These are phyloP conservation scores for Alternaria sp. DNA, from an alignment of 2,329 filamentous ascomycete genomes.

Conservation along the genomic window DNA sequence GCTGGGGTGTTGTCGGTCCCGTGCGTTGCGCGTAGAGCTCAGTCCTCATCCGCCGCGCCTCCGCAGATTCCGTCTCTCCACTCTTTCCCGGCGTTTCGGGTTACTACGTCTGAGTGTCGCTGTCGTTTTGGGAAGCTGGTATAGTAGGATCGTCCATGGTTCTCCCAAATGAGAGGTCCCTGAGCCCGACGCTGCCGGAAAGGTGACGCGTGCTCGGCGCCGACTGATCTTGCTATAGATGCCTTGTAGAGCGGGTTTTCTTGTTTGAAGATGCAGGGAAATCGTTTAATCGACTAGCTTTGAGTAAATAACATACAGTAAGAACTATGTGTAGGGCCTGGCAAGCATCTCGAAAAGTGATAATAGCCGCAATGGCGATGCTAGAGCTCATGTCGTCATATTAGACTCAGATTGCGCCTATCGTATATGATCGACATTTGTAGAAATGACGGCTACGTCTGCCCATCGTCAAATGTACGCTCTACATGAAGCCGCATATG, in stretches of 20 bases:
- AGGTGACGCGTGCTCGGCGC: neutral
- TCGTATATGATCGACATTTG: too few species aligned
- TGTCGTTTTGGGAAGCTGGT: neutral
- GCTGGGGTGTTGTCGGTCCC: neutral
- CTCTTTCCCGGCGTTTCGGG: constrained; percentile 2
- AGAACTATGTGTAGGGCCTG: too few species aligned
- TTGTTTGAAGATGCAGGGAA: too few species aligned
- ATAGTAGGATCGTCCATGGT: neutral
- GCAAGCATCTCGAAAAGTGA: too few species aligned
- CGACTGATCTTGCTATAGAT: neutral
- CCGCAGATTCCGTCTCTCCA: constrained; percentile 8
- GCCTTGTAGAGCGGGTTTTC: neutral
- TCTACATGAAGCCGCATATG: too few species aligned
- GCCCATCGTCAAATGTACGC: too few species aligned
- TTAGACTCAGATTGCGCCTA: too few species aligned
- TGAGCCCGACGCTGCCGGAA: neutral
- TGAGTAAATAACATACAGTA: neutral
- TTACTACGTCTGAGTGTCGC: neutral
- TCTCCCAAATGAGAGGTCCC: neutral
- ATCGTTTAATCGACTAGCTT: neutral
- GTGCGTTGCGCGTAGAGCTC: neutral
- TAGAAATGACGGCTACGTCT: too few species aligned
- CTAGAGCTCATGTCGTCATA: too few species aligned
- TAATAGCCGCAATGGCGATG: too few species aligned
- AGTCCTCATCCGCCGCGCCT: constrained; percentile 5